Evolutionary conservation across 2,329 filamentous ascomycete species (phyloP), one percentile per base, ranked within the genome.

Genomic region (Helotiales sp.): DNA sequence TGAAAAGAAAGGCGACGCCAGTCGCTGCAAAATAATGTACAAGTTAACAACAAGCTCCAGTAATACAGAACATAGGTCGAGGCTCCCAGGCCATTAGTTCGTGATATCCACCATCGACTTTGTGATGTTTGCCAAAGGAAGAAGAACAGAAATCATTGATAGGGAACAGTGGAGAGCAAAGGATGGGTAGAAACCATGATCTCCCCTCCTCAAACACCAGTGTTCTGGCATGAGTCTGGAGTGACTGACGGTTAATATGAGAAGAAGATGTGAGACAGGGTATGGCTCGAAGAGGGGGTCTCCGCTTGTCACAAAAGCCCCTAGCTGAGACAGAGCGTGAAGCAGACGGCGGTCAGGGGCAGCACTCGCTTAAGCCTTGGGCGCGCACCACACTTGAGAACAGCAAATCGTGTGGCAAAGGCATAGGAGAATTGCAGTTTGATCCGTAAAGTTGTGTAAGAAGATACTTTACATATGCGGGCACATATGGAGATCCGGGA

Each of bases 41-140:
- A 55, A 49, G 38, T 46, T 40, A 52, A 56, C 60, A 65, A 64
- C 64, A 65, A 64, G 61, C 63, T 59, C 65, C 62, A 66, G 67
- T 63, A 62, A 53, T 63, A 61, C 54, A 51, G 22, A 57, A 57
- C 52, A 52, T 48, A 54, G 53, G n/a, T n/a, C n/a, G n/a, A 57
- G 63, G 66, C 62, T 62, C 62, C 57, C 58, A 62, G 63, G 66
- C 68, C 67, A 63, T 68, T 59, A 66, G 61, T 46, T 63, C 51
- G 50, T 54, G 59, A 48, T 55, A 54, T 57, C 58, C 59, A 62
- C 38, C 59, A 63, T 66, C 36, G 58, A 50, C 44, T 58, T 42
- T 53, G 53, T 40, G 58, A 64, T 63, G 60, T 67, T 63, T 62
- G 59, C 49, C 50, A 59, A 64, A 55, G 52, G 42, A 56, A 53